These are phyloP conservation scores for Dovyalis caffra DNA, from an alignment of 345 rosid genomes.

Conservation along the genomic window DNA sequence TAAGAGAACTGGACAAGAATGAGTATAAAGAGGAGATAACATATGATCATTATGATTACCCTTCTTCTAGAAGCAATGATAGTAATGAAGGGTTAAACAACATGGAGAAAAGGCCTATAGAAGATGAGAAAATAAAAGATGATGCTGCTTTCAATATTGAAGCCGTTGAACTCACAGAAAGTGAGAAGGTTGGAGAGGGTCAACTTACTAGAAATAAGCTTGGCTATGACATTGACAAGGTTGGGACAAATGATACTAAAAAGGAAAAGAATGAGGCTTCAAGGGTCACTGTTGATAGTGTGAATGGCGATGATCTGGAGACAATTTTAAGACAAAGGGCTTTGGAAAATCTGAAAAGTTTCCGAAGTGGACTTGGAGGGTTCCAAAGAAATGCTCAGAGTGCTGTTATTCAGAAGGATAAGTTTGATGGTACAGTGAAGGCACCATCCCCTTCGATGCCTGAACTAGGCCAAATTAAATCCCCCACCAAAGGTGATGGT, in stretches of 20 bases:
- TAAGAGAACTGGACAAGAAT: constrained; percentile 18
- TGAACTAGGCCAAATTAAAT: constrained; percentile 24
- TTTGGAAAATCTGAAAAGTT: constrained; percentile 66
- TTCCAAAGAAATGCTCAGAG: constrained; percentile 17
- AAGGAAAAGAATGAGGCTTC: constrained; percentile 30
- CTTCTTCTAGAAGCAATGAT: constrained; percentile 50
- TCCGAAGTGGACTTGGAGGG: constrained; percentile 54
- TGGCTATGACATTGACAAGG: constrained; percentile 15
- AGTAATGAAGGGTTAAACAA: constrained; percentile 37
- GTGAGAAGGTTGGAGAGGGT: constrained; percentile 21
- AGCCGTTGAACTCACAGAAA: constrained; percentile 13
- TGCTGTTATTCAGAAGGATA: constrained; percentile 23
- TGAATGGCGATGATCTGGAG: constrained; percentile 54
- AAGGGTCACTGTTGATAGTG: constrained; percentile 14
- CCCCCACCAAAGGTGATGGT: constrained; percentile 14
- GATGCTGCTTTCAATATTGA: constrained; percentile 22
- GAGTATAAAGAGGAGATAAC: constrained; percentile 49
- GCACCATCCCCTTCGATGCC: constrained; percentile 15
- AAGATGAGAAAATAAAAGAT: constrained; percentile 37
- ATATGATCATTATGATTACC: constrained; percentile 53
- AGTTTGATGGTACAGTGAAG: constrained; percentile 18
- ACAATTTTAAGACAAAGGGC: constrained; percentile 66
- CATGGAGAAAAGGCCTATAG: constrained; percentile 29
- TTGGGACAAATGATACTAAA: constrained; percentile 16
- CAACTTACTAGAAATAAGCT: constrained; percentile 11